A percentile compares a stretch with the other conserved stretches of the same genome.
These are phyloP conservation scores for Auriscalpium orientale DNA, from an alignment of 768 basidiomycete species.

Conservation along the genomic window DNA sequence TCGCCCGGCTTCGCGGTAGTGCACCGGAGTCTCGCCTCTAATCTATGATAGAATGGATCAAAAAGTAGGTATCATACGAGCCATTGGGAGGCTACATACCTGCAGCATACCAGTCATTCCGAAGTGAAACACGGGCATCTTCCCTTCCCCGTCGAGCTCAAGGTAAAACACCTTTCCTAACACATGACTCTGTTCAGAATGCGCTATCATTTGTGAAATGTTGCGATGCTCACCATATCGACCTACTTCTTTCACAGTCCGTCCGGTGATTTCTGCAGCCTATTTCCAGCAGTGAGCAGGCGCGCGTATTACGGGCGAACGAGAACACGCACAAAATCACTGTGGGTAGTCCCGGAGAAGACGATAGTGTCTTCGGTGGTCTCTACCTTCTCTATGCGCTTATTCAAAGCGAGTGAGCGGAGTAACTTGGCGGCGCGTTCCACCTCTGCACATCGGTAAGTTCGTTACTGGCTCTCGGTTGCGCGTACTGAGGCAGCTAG, in stretches of 20 bases:
- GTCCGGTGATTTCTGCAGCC: conserved; percentile 46
- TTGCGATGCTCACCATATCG: conserved; percentile 40
- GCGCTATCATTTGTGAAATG: background rate
- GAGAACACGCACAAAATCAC: conserved; percentile 50
- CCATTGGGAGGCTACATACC: conserved; percentile 23
- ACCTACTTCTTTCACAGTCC: conserved; percentile 38
- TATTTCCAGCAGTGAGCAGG: conserved; percentile 19
- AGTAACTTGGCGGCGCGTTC: conserved; percentile 57
- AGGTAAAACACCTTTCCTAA: conserved; percentile 64
- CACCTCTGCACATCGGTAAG: conserved; percentile 42
- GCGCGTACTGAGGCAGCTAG: too few relatives aligned
- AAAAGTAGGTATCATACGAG: background rate
- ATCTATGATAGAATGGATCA: conserved; percentile 26
- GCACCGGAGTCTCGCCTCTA: conserved; percentile 38
- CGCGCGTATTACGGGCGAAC: background rate
- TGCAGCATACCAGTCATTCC: conserved; percentile 86
- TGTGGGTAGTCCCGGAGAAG: conserved; percentile 46
- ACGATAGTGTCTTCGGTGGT: conserved; percentile 56
- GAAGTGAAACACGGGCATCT: conserved; percentile 66
- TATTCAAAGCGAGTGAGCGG: conserved; percentile 41
- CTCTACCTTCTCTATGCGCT: conserved; percentile 48
- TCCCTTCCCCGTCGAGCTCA: conserved; percentile 51
- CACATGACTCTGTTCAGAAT: background rate
- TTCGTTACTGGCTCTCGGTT: too few relatives aligned
- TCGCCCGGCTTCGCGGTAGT: conserved; percentile 36